phyloP scores from a whole-genome alignment of 2,329 filamentous ascomycete genomes.

The Diplodia scrobiculata region DNA sequence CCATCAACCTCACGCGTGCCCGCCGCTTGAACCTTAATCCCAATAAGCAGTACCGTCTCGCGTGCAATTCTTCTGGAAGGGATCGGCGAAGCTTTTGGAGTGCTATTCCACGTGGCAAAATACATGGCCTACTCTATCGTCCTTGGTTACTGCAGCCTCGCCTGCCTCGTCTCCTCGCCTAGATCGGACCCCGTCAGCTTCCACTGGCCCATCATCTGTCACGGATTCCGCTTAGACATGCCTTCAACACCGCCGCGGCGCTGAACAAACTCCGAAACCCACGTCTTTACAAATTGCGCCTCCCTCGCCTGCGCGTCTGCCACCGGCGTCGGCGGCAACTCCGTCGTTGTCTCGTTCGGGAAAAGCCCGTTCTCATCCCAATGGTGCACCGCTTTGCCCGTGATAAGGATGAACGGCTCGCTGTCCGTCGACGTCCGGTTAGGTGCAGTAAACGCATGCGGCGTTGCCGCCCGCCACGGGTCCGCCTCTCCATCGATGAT shows the following conservation, averaged over 20 bases:
- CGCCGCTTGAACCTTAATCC: slow-evolving; percentile 10
- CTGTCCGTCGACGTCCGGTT: slow-evolving; percentile 61
- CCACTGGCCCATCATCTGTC: not conserved
- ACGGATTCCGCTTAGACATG: not conserved
- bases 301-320: slow-evolving; percentile 61
- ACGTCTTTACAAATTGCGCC: slow-evolving; percentile 64
- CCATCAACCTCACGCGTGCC: not conserved
- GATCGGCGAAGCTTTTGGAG: slow-evolving; percentile 3
- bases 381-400: slow-evolving; percentile 70
- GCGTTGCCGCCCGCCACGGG: slow-evolving; percentile 75
- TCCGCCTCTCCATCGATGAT: slow-evolving; percentile 76
- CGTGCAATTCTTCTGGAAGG: not conserved
- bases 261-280: slow-evolving; percentile 63
- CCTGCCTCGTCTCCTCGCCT: slow-evolving; percentile 13
- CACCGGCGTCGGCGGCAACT: slow-evolving; percentile 62
- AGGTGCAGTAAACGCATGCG: slow-evolving; percentile 65
- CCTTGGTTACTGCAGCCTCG: slow-evolving; percentile 12
- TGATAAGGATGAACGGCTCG: slow-evolving; percentile 74
- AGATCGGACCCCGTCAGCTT: slow-evolving; percentile 4
- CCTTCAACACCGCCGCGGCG: slow-evolving; percentile 28
- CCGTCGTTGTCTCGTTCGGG: slow-evolving; percentile 60
- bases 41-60: slow-evolving; percentile 1
- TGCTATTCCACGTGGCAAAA: not conserved
- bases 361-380: slow-evolving; percentile 76
- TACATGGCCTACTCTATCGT: not conserved